Conservation (phyloP, 441 rosid species). For the Gossypium schwendimanii region DNA sequence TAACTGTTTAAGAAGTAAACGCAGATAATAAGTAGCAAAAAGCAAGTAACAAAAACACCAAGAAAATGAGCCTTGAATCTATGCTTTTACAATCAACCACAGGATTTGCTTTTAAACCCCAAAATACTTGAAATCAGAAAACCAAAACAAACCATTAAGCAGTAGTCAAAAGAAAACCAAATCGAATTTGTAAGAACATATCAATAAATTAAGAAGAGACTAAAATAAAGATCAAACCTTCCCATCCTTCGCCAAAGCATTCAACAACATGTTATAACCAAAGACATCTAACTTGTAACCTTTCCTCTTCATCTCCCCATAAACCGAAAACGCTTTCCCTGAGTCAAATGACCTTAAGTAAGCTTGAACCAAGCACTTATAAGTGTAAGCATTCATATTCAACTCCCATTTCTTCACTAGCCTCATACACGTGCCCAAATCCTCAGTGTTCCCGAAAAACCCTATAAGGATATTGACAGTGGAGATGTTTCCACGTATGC, state of each 20-base stretch:
- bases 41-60: neutral
- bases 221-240: conserved; percentile 36
- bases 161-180: neutral
- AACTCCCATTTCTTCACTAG: conserved; percentile 67
- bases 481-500: conserved; percentile 58
- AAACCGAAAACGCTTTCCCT: conserved; percentile 48
- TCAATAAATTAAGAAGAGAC: neutral
- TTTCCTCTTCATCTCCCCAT: conserved; percentile 58
- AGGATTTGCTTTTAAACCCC: neutral
- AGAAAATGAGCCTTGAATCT: neutral
- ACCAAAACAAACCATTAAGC: neutral
- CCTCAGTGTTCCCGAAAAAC: conserved; percentile 44
- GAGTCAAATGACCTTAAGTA: conserved; percentile 57
- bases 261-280: conserved; percentile 80
- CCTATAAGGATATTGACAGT: conserved; percentile 73
- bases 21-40: neutral
- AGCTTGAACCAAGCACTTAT: conserved; percentile 78
- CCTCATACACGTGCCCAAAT: conserved; percentile 46
- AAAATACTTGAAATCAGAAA: neutral
- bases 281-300: conserved; percentile 67
- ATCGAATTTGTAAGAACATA: neutral
- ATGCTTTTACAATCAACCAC: neutral
- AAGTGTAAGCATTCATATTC: conserved; percentile 68
- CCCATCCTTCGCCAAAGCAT: conserved; percentile 71
- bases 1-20: neutral